Percentiles rank a stretch among this genome's conserved stretches.
Evolutionary conservation across 1,139 yeast species (phyloP).

Genomic region (Sugiyamaella neomexicana): DNA sequence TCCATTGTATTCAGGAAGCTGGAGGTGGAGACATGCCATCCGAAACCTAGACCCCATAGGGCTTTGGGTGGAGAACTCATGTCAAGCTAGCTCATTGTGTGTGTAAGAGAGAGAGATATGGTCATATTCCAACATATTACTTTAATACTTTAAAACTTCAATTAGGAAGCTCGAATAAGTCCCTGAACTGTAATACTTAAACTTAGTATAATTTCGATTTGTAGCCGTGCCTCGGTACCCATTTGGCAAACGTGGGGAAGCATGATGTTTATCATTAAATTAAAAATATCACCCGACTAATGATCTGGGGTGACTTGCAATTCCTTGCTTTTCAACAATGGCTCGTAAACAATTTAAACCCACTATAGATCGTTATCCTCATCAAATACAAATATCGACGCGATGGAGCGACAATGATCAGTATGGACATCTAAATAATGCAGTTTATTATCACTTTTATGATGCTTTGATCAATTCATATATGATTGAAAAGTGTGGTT

Average conservation of each 20-base stretch:
- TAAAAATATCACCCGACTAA: neutral
- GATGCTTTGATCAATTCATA: constrained; percentile 36
- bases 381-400: constrained; percentile 27
- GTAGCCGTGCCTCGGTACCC: neutral
- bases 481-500: constrained; percentile 34
- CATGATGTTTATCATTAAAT: neutral
- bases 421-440: constrained; percentile 39
- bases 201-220: neutral
- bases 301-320: neutral
- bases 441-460: constrained; percentile 37
- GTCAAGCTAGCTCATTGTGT: too few relatives aligned
- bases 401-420: constrained; percentile 39
- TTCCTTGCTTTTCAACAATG: constrained; percentile 2
- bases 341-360: constrained; percentile 21
- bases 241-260: neutral
- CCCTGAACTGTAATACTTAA: neutral
- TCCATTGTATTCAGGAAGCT: neutral
- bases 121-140: neutral
- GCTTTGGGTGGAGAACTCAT: too few relatives aligned
- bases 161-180: neutral
- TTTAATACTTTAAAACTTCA: neutral
- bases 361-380: constrained; percentile 30
- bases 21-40: neutral
- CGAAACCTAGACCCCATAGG: too few relatives aligned
- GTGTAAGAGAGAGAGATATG: too few relatives aligned